A percentile compares a stretch with the other conserved stretches of the same genome.
phyloP scores from a whole-genome alignment of 2,329 filamentous ascomycete species.

The Apiospora arundinis region DNA sequence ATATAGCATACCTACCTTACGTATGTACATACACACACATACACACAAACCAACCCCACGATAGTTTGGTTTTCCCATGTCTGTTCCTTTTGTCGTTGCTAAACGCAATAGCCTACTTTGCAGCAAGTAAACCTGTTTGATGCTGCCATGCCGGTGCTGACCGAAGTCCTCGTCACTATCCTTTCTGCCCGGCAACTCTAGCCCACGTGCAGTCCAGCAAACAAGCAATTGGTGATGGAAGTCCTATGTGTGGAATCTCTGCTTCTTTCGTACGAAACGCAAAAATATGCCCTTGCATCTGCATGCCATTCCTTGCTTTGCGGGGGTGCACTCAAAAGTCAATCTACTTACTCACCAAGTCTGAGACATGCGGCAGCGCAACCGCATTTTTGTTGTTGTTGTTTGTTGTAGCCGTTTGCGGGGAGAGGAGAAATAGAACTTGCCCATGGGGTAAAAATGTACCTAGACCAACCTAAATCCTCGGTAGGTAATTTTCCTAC shows the following conservation, averaged over 20 bases:
- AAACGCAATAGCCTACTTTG: background rate
- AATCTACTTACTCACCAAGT: background rate
- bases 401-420: slow-evolving; percentile 8
- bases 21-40: background rate
- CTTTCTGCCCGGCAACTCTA: background rate
- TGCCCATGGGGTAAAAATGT: slow-evolving; percentile 13
- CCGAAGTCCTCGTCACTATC: background rate
- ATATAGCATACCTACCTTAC: too few species aligned
- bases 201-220: background rate
- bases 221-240: background rate
- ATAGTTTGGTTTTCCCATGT: background rate
- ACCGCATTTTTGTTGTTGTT: background rate
- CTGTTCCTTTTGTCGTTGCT: background rate
- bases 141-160: background rate
- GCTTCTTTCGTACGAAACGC: background rate
- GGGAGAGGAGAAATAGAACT: background rate
- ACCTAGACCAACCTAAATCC: background rate
- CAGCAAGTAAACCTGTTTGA: background rate
- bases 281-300: background rate
- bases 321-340: background rate
- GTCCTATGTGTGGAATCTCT: background rate
- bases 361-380: slow-evolving; percentile 4
- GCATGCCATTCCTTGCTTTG: background rate
- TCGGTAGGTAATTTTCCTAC: background rate
- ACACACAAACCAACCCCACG: background rate